Base-by-base conservation (phyloP, 495 filamentous ascomycete species). In the Talaromyces ruber region DNA sequence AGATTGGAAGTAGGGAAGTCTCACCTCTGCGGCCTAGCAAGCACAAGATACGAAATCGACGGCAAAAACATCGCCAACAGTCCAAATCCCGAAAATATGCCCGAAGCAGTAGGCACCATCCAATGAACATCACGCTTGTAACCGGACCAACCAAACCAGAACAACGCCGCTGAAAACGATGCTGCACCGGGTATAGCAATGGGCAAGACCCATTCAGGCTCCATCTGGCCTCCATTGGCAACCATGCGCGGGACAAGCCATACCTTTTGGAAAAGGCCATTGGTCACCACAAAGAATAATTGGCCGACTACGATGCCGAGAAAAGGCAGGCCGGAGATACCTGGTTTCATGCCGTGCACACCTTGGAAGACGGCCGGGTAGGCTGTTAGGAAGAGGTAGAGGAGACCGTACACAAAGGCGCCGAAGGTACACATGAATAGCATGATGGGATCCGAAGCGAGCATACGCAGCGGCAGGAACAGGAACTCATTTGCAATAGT, bases 1-100 rank as follows among this genome's bases (percentile, higher is more conserved):
- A 39, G 21, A 34, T 52, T 79, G 73, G 73, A 74, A 79, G 60
- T 77, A 71, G 18, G 77, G 58, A 28, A 59, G 8, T 81, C 83
- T 74, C 76, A 87, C 82, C 92, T 93, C 88, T 93, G 92, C 65
- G 95, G 85, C 70, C 95, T 94, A 9, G 91, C 84, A 67, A 95
- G 91, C 59, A 95, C 88, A 30, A 96, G 80, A 71, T 96, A 96
- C 71, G 94, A 95, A 59, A 95, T 80, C 4, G 87, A 75, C 70
- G 93, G 90, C 11, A 96, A 79, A 80, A 95, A 95, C 71, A 96
- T 93, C 51, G 85, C 81, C 67, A 93, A 78, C 1, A 96, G 77
- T 4, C 84, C 84, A 59, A 86, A 86, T 1, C 83, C 83, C 7
- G 80, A 84, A 61, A 82, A 70, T 3, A 85, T 62, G 43, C 92